A percentile compares a stretch with the other conserved stretches of the same genome.
Conservation (phyloP, 139 green algal species). For the Chlamydomonas incerta region DNA sequence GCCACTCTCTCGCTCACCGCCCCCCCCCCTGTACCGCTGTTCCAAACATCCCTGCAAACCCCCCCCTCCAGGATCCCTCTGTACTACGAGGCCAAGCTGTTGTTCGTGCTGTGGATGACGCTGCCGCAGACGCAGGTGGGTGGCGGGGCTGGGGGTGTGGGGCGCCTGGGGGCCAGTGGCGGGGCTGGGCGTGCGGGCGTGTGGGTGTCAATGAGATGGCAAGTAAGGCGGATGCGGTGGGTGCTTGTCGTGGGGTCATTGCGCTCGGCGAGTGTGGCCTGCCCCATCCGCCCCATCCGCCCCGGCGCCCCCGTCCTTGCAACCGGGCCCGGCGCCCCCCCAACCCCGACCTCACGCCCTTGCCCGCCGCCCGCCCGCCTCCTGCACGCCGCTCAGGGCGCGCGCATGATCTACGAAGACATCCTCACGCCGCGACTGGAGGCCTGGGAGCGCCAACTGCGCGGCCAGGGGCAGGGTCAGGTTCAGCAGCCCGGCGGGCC, state of each 20-base stretch:
- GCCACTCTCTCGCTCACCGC: neutral
- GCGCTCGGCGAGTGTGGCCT: neutral
- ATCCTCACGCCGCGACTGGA: neutral
- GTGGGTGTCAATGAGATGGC: too few species aligned
- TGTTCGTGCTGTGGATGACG: slow-evolving; percentile 53
- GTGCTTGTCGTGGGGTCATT: neutral
- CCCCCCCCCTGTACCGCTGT: too few species aligned
- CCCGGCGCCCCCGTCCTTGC: neutral
- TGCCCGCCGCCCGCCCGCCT: neutral
- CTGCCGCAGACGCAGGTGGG: slow-evolving; percentile 42
- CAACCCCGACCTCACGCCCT: neutral
- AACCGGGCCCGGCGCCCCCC: neutral
- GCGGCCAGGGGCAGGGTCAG: too few species aligned
- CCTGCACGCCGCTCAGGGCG: neutral
- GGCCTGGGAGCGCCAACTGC: too few species aligned
- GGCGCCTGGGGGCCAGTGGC: too few species aligned
- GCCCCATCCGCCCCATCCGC: too few species aligned
- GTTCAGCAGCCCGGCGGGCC: too few species aligned
- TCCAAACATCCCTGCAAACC: too few species aligned
- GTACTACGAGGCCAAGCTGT: slow-evolving; percentile 52
- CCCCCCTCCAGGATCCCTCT: slow-evolving; percentile 41
- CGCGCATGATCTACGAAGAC: slow-evolving; percentile 1
- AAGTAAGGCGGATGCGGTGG: too few species aligned
- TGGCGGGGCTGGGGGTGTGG: too few species aligned
- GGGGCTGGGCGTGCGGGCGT: too few species aligned